These are phyloP conservation scores for Claviceps sp. DNA, from an alignment of 2,329 filamentous ascomycete genomes.

Conservation along the genomic window DNA sequence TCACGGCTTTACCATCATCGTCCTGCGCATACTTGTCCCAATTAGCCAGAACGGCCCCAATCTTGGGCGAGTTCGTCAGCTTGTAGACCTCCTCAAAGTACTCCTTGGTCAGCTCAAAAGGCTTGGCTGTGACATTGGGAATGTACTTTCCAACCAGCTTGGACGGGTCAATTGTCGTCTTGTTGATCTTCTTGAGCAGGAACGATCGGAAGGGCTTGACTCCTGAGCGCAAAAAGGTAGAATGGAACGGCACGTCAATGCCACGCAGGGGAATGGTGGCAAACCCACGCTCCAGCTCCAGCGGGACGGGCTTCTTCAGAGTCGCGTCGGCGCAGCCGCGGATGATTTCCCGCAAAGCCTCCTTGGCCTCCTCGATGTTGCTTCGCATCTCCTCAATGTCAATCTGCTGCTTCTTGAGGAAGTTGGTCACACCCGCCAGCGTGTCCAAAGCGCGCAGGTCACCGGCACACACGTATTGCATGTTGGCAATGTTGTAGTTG, in stretches of 20 bases:
- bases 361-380: conserved; percentile 83
- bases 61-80: conserved; percentile 72
- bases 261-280: conserved; percentile 93
- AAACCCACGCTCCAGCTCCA: conserved; percentile 87
- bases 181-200: conserved; percentile 99
- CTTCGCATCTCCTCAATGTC: conserved; percentile 90
- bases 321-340: conserved; percentile 77
- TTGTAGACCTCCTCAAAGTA: conserved; percentile 99
- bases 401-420: conserved; percentile 91
- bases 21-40: conserved; percentile 59
- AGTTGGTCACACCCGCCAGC: conserved; percentile 75
- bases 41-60: conserved; percentile 72
- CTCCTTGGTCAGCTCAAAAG: conserved; percentile 92
- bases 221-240: conserved; percentile 90
- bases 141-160: conserved; percentile 99
- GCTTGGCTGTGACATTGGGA: conserved; percentile 91
- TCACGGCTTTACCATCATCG: conserved; percentile 25
- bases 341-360: conserved; percentile 82
- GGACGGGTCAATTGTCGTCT: conserved; percentile 92
- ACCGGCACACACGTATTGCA: conserved; percentile 62
- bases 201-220: conserved; percentile 99
- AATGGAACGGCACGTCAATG: conserved; percentile 98
- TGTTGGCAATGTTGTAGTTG: conserved; percentile 78
- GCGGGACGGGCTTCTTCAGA: conserved; percentile 71
- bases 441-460: conserved; percentile 60